Conservation (phyloP, 2,329 filamentous ascomycete genomes). For the Colletotrichum chrysophilum region DNA sequence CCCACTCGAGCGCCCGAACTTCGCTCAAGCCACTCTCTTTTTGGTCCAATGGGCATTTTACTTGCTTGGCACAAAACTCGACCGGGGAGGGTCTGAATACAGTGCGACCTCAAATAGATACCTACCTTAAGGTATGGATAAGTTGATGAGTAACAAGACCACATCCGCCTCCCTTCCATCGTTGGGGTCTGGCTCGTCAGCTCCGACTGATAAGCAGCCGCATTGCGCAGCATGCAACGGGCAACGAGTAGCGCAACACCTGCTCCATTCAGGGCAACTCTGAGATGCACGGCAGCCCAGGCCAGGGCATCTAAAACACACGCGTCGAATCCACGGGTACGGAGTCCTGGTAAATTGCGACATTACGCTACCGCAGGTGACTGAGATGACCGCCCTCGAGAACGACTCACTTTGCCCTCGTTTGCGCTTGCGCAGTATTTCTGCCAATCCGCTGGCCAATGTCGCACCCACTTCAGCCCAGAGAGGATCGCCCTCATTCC, state of each 20-base stretch:
- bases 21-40: neutral
- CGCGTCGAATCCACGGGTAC: neutral
- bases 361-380: slow-evolving; percentile 14
- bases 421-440: neutral
- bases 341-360: neutral
- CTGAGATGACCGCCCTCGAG: neutral
- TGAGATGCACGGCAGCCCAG: neutral
- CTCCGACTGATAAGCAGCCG: neutral
- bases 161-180: neutral
- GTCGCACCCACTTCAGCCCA: slow-evolving; percentile 16
- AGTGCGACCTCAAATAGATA: neutral
- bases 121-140: neutral
- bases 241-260: neutral
- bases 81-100: neutral
- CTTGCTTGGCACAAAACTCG: neutral
- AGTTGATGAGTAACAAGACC: neutral
- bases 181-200: neutral
- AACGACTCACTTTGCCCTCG: neutral
- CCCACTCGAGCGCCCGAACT: neutral
- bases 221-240: neutral
- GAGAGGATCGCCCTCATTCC: slow-evolving; percentile 10
- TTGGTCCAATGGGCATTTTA: neutral
- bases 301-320: neutral
- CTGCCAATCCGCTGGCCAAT: neutral
- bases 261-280: neutral